Base-by-base conservation (phyloP, 306 rosid species). In the Ceratonia siliqua region DNA sequence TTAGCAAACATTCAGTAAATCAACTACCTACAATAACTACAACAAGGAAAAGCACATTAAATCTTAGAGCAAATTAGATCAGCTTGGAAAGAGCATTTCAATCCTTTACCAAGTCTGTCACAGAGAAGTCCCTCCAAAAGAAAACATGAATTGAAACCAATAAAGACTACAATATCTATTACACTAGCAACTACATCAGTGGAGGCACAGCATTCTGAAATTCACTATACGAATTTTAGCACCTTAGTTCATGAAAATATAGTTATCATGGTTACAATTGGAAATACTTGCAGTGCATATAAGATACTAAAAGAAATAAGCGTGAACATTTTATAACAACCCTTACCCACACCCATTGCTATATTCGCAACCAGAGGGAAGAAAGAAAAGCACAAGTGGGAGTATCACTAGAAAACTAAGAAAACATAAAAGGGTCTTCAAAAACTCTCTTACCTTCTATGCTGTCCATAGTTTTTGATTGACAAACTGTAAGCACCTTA, bases 401-500 rank as follows among this genome's bases (percentile, higher is more conserved):
- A 0, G n/a, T 28, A 42, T 65, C 32, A 43, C 12, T 12, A 12
- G 32, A 14, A 33, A 56, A 64, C 18, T 10, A 64, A 66, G 70
- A 25, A 11, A 41, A 67, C 10, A 48, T 67, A 39, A 59, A 32
- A 43, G 39, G 62, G 33, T 54, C 62, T 18, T 20, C 13, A 17
- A 63, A 64, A 18, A 70, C 22, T 30, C 66, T 25, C 56, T 63
- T 87, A 92, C 99, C 99, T 82, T 85, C 90, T 20, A 65, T 54
- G 52, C 6, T 52, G 56, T 90, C 90, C 14, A 38, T 22, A 15
- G 68, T 82, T 73, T 70, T 82, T 21, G 99, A 90, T 73, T 90
- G 96, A 83, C 98, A 95, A 80, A 92, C 73, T 42, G 99, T 70
- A 63, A 95, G 85, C 63, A 95, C 91, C 85, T 85, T 95, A 75